Percentiles rank a stretch among this genome's conserved stretches.
These are phyloP conservation scores for Hypoxylon sp. DNA, from an alignment of 2,329 filamentous ascomycete genomes.

Conservation along the genomic window DNA sequence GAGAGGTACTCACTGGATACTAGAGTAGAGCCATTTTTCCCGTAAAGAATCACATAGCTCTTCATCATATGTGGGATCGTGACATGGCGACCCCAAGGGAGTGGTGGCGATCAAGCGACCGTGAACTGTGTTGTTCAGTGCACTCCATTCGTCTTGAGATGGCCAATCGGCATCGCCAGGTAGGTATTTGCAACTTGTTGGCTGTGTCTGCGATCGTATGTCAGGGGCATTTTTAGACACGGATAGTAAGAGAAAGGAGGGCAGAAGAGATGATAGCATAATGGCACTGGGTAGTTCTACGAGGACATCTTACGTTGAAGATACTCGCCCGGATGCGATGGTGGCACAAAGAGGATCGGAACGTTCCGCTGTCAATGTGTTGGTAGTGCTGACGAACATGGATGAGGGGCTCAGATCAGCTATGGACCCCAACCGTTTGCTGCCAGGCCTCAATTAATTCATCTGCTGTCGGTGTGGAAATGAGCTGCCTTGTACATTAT, in stretches of 20 bases:
- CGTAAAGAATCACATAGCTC: constrained; percentile 56
- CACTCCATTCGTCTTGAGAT: constrained; percentile 40
- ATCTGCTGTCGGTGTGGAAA: not conserved
- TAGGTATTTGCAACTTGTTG: constrained; percentile 38
- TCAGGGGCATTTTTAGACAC: constrained; percentile 6
- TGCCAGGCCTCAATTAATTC: not conserved
- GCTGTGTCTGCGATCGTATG: not conserved
- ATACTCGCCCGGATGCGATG: not conserved
- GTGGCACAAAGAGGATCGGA: not conserved
- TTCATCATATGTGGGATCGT: constrained; percentile 58
- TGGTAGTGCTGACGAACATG: not conserved
- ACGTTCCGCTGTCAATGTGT: not conserved
- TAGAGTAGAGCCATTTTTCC: constrained; percentile 45
- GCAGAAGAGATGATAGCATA: constrained; percentile 17
- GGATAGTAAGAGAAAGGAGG: constrained; percentile 1
- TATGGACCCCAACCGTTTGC: not conserved
- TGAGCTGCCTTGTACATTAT: not conserved
- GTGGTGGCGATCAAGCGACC: constrained; percentile 63
- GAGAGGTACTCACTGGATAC: constrained; percentile 49
- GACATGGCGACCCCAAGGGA: constrained; percentile 63
- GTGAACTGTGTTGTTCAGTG: constrained; percentile 62
- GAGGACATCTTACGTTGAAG: not conserved
- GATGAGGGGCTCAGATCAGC: not conserved
- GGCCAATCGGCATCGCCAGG: constrained; percentile 44
- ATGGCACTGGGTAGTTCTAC: not conserved